Evolutionary conservation across 2,329 filamentous ascomycete species (phyloP).

Genomic region (Metarhizium brunneum): DNA sequence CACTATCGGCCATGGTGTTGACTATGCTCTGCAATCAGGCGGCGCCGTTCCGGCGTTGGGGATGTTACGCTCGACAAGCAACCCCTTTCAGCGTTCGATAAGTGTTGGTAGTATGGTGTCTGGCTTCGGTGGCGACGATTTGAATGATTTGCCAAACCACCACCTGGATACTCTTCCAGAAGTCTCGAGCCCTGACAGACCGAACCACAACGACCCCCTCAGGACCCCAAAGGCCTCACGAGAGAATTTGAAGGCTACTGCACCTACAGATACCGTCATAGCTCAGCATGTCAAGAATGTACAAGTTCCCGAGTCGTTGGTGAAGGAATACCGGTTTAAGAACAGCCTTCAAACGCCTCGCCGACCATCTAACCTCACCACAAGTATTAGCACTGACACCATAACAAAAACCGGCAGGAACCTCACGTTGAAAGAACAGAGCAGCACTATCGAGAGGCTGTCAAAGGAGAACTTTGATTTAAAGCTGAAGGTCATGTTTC

Average conservation of each 20-base stretch:
- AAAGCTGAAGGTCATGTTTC: constrained; percentile 94
- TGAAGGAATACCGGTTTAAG: constrained; percentile 74
- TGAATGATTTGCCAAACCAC: constrained; percentile 32
- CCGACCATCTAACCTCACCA: constrained; percentile 34
- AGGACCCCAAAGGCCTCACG: constrained; percentile 60
- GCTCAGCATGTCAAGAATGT: constrained; percentile 83
- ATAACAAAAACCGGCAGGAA: constrained; percentile 52
- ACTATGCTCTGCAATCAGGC: constrained; percentile 76
- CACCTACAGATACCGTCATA: constrained; percentile 80
- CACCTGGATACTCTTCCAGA: constrained; percentile 43
- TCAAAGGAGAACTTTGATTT: constrained; percentile 98
- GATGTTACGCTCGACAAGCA: constrained; percentile 39
- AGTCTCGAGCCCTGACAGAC: constrained; percentile 31
- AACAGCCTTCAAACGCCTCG: constrained; percentile 53
- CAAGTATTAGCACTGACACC: constrained; percentile 31
- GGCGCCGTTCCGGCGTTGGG: constrained; percentile 56
- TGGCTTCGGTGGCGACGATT: constrained; percentile 47
- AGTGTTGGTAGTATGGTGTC: constrained; percentile 88
- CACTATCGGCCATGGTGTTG: constrained; percentile 57
- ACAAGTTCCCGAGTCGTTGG: constrained; percentile 81
- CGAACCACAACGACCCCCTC: constrained; percentile 37
- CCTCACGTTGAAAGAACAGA: constrained; percentile 92
- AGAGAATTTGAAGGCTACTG: constrained; percentile 38
- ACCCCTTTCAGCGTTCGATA: constrained; percentile 61
- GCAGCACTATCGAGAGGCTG: constrained; percentile 89